Evolutionary conservation across 164 flowering plant species (phyloP).

Genomic region (Magnolia kwangsiensis): DNA sequence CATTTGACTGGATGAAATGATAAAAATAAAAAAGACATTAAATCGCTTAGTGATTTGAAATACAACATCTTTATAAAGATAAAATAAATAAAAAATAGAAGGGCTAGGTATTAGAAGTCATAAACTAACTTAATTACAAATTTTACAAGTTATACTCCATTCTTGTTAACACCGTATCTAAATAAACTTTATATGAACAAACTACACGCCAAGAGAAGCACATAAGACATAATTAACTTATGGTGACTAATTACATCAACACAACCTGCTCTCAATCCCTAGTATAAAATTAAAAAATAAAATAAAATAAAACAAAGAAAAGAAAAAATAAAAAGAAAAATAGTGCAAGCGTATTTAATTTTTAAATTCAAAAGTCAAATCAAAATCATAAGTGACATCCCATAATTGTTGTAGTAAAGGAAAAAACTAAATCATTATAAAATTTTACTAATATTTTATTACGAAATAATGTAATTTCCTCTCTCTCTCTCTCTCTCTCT

Average conservation of each 20-base stretch:
- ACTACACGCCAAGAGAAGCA: constrained; percentile 26
- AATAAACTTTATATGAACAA: constrained; percentile 73
- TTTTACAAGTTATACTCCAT: constrained; percentile 66
- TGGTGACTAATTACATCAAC: too few relatives aligned
- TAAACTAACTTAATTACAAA: constrained; percentile 54
- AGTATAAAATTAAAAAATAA: neutral
- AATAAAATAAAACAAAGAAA: neutral
- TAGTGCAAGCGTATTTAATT: neutral
- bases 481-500: too few relatives aligned
- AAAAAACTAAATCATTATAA: too few relatives aligned
- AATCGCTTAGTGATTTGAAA: neutral
- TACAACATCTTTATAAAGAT: neutral
- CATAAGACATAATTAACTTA: too few relatives aligned
- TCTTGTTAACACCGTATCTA: constrained; percentile 76
- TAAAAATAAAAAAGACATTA: neutral
- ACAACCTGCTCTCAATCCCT: neutral
- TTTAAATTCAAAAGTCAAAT: neutral
- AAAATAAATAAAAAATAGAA: neutral
- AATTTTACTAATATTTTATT: too few relatives aligned
- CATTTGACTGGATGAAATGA: neutral
- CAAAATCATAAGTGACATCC: neutral
- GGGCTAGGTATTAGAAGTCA: neutral
- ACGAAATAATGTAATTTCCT: too few relatives aligned
- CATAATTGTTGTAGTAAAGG: too few relatives aligned
- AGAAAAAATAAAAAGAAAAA: neutral